Percentiles rank a stretch among this genome's conserved stretches.
phyloP scores from a whole-genome alignment of 2,329 filamentous ascomycete species.

The Rhynchosporium secalis region DNA sequence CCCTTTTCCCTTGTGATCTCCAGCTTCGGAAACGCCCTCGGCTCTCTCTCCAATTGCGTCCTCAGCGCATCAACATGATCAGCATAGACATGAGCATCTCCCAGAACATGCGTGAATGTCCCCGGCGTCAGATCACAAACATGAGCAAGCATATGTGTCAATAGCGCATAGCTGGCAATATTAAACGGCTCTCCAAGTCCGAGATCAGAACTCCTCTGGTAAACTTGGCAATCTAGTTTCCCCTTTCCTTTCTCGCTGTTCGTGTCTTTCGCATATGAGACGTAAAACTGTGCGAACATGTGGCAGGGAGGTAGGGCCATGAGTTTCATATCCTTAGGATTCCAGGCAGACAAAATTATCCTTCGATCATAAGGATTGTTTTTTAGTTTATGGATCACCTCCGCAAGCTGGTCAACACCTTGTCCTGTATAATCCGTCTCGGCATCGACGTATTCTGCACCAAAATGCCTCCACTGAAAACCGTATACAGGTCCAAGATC shows the following conservation, averaged over 20 bases:
- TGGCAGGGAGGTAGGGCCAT: slow-evolving; percentile 96
- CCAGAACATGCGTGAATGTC: slow-evolving; percentile 91
- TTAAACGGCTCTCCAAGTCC: slow-evolving; percentile 95
- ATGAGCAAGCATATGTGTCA: slow-evolving; percentile 94
- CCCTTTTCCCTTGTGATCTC: slow-evolving; percentile 68
- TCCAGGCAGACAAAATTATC: slow-evolving; percentile 93
- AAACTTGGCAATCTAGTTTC: slow-evolving; percentile 81
- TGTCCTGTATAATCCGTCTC: slow-evolving; percentile 80
- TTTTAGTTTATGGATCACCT: slow-evolving; percentile 84
- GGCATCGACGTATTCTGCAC: slow-evolving; percentile 80
- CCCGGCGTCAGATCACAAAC: slow-evolving; percentile 83
- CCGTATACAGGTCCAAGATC: slow-evolving; percentile 96
- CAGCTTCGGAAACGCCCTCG: slow-evolving; percentile 76
- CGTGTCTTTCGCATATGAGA: slow-evolving; percentile 35
- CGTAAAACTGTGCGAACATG: slow-evolving; percentile 92
- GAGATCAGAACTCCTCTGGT: slow-evolving; percentile 96
- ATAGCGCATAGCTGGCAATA: slow-evolving; percentile 88
- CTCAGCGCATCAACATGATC: slow-evolving; percentile 89
- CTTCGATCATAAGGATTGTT: slow-evolving; percentile 83
- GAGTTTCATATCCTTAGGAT: slow-evolving; percentile 77
- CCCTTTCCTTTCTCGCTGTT: slow-evolving; percentile 53
- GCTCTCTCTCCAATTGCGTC: slow-evolving; percentile 77
- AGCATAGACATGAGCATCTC: slow-evolving; percentile 93
- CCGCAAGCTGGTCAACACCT: slow-evolving; percentile 89
- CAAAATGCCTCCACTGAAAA: slow-evolving; percentile 99